Conservation (phyloP, 495 filamentous ascomycete species). For the Aspergillus panamensis region DNA sequence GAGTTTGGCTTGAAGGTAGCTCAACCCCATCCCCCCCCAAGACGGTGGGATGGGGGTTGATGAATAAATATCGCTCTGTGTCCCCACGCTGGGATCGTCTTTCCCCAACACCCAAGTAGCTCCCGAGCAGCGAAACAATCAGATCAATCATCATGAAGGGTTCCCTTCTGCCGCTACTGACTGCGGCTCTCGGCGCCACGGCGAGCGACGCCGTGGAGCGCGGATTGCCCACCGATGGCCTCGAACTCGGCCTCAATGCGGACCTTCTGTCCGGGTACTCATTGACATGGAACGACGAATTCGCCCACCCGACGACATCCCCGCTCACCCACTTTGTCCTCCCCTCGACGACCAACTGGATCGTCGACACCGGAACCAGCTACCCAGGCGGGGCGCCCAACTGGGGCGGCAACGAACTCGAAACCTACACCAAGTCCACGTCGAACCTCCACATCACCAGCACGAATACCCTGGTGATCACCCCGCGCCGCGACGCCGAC, state of each 20-base stretch:
- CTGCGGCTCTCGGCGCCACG: too few species aligned
- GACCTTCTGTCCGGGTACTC: constrained; percentile 8
- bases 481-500: not conserved
- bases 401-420: constrained; percentile 7
- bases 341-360: constrained; percentile 4
- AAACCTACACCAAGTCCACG: constrained; percentile 1
- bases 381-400: constrained; percentile 1
- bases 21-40: too few species aligned
- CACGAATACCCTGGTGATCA: not conserved
- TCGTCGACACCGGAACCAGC: not conserved
- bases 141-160: too few species aligned
- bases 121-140: too few species aligned
- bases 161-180: too few species aligned
- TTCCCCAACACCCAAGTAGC: too few species aligned
- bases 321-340: not conserved
- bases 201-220: not conserved
- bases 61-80: too few species aligned
- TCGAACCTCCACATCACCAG: constrained; percentile 4
- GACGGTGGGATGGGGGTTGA: too few species aligned
- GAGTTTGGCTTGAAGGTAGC: too few species aligned
- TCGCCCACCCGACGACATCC: not conserved
- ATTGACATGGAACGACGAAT: constrained; percentile 14
- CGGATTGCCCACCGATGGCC: constrained; percentile 1
- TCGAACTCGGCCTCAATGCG: constrained; percentile 7
- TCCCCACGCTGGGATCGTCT: too few species aligned